Evolutionary conservation across 2,329 filamentous ascomycete species (phyloP).

Genomic region (Calonectria crousiana): DNA sequence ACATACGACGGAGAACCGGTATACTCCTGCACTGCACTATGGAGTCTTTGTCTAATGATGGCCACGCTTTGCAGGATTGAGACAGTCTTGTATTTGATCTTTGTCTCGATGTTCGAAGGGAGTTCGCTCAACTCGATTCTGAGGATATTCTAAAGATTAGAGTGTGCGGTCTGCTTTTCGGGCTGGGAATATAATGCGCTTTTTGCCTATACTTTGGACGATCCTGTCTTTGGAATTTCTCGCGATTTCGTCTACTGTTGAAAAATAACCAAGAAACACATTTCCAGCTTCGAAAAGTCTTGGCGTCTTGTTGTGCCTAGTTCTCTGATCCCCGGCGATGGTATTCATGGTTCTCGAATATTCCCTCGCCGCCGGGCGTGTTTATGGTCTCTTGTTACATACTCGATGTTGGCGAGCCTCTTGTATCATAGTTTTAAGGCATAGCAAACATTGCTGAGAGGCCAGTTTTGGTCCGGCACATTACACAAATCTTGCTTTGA

Average conservation of each 20-base stretch:
- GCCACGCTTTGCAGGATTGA: slow-evolving; percentile 46
- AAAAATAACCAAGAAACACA: slow-evolving; percentile 33
- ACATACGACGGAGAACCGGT: slow-evolving; percentile 51
- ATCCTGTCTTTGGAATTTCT: slow-evolving; percentile 38
- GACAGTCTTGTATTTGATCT: slow-evolving; percentile 45
- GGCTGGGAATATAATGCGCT: slow-evolving; percentile 50
- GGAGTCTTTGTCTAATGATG: slow-evolving; percentile 48
- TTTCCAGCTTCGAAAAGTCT: slow-evolving; percentile 38
- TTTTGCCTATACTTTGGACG: slow-evolving; percentile 43
- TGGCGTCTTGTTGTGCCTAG: slow-evolving; percentile 13
- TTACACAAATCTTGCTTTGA: background rate
- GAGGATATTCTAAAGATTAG: slow-evolving; percentile 27
- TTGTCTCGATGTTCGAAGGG: slow-evolving; percentile 45
- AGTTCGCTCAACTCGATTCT: slow-evolving; percentile 32
- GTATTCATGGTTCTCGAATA: background rate
- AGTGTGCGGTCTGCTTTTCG: slow-evolving; percentile 45
- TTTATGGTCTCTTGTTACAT: slow-evolving; percentile 52
- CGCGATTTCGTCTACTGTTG: slow-evolving; percentile 36
- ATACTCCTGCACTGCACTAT: slow-evolving; percentile 47
- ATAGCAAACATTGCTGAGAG: slow-evolving; percentile 50
- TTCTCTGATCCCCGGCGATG: slow-evolving; percentile 26
- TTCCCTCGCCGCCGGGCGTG: slow-evolving; percentile 45
- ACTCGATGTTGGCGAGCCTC: slow-evolving; percentile 43
- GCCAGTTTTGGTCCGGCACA: slow-evolving; percentile 55
- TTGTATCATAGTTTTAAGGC: slow-evolving; percentile 43